Evolutionary conservation across 2,329 filamentous ascomycete genomes (phyloP).

Genomic region (Colletotrichum sp.): DNA sequence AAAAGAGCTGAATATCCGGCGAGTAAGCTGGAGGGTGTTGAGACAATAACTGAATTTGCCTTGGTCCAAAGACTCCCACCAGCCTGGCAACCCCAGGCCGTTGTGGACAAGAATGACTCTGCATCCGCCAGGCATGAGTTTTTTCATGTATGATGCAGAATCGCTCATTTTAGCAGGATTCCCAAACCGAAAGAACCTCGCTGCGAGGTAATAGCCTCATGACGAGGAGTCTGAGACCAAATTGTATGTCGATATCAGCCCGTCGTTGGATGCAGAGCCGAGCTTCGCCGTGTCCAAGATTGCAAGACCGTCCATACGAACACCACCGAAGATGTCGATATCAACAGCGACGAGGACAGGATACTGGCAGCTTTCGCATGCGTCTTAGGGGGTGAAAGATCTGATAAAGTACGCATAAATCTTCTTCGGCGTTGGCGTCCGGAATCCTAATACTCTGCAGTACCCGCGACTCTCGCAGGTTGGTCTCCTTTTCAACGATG

Average conservation of each 20-base stretch:
- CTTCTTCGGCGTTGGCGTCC: not conserved
- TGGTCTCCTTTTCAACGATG: not conserved
- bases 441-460: not conserved
- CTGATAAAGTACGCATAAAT: not conserved
- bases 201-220: not conserved
- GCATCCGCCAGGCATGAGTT: accelerated
- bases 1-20: accelerated
- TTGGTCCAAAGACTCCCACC: accelerated
- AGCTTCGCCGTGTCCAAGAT: not conserved
- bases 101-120: not conserved
- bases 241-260: not conserved
- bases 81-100: not conserved
- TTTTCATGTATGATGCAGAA: not conserved
- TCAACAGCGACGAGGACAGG: not conserved
- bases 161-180: accelerated
- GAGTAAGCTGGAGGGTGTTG: not conserved
- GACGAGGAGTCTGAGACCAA: not conserved
- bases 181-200: accelerated
- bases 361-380: not conserved
- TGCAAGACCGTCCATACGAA: not conserved
- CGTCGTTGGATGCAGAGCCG: not conserved
- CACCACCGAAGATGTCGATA: not conserved
- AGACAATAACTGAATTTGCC: not conserved
- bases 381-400: not conserved
- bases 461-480: not conserved